Evolutionary conservation across 2,329 filamentous ascomycete species (phyloP).

Genomic region (Sporothrix pseudoabietina): DNA sequence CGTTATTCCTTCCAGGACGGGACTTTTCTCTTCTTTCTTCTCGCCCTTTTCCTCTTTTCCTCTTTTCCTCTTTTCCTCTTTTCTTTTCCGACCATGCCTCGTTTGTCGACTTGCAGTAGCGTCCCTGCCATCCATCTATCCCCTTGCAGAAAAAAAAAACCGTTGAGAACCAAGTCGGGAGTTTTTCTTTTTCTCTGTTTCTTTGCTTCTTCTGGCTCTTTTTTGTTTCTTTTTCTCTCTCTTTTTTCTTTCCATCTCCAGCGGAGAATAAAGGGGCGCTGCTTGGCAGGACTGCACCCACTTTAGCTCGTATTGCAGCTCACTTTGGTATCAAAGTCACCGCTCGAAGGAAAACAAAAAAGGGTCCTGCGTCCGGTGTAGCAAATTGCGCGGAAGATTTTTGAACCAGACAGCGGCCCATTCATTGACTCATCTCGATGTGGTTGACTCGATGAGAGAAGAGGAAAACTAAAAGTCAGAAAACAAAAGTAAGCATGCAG

Average conservation of each 20-base stretch:
- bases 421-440: not conserved
- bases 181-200: not conserved
- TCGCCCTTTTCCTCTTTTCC: not conserved
- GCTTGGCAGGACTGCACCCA: not conserved
- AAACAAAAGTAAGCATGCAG: not conserved
- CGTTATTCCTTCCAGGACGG: not conserved
- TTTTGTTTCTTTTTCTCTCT: not conserved
- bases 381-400: not conserved
- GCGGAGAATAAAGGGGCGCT: not conserved
- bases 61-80: not conserved
- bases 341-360: not conserved
- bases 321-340: not conserved
- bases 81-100: not conserved
- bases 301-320: not conserved
- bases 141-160: slow-evolving; percentile 9
- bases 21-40: not conserved
- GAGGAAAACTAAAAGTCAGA: not conserved
- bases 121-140: not conserved
- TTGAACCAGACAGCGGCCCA: not conserved
- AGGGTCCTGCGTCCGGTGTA: not conserved
- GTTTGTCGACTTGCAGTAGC: slow-evolving; percentile 9
- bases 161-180: not conserved
- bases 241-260: too few species aligned
- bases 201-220: not conserved
- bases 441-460: not conserved